phyloP scores from a whole-genome alignment of 441 rosid genomes.

The Rhodomyrtus psidioides region DNA sequence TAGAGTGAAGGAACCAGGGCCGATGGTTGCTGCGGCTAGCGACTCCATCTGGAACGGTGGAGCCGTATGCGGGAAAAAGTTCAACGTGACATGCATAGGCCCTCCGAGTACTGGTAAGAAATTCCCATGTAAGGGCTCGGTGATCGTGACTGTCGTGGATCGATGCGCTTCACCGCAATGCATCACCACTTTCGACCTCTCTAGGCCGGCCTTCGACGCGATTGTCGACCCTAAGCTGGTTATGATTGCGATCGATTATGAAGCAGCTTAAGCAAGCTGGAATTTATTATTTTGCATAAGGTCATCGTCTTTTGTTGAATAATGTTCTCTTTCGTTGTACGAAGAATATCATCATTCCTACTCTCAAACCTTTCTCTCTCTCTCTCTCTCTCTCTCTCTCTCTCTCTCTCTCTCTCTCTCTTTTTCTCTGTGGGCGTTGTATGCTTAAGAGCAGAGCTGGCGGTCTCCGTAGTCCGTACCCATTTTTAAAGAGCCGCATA shows the following conservation, averaged over 20 bases:
- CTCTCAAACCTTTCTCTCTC: background rate
- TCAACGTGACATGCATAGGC: slow-evolving; percentile 16
- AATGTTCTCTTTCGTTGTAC: background rate
- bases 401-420: background rate
- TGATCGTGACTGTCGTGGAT: slow-evolving; percentile 11
- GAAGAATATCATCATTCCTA: background rate
- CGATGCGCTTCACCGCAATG: background rate
- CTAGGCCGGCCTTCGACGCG: slow-evolving; percentile 14
- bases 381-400: background rate
- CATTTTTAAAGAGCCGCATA: background rate
- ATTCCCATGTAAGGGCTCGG: slow-evolving; percentile 17
- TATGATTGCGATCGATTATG: slow-evolving; percentile 16
- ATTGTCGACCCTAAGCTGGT: slow-evolving; percentile 19
- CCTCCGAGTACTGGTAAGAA: slow-evolving; percentile 7
- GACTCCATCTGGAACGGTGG: slow-evolving; percentile 21
- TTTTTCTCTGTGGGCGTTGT: too few relatives aligned
- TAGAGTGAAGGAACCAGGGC: background rate
- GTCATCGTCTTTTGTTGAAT: background rate
- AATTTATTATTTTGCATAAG: too few relatives aligned
- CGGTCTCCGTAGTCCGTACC: too few relatives aligned
- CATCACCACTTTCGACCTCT: slow-evolving; percentile 11
- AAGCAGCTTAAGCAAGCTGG: background rate
- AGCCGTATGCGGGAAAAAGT: slow-evolving; percentile 11
- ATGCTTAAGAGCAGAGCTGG: too few relatives aligned
- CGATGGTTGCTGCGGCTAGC: slow-evolving; percentile 11